phyloP scores from a whole-genome alignment of 495 filamentous ascomycete species.

The Apiosordaria backusii region DNA sequence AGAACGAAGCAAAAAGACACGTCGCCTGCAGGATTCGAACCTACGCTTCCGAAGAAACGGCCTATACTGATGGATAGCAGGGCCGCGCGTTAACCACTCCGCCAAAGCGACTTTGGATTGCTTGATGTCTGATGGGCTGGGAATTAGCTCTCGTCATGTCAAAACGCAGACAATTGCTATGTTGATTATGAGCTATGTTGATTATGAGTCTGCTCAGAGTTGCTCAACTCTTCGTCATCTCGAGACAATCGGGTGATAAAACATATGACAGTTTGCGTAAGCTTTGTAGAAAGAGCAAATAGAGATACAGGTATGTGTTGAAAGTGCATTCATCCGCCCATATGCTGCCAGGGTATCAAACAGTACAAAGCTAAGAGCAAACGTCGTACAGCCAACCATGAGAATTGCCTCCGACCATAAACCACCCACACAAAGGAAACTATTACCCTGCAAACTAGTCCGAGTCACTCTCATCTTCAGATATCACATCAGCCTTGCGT shows the following conservation, averaged over 20 bases:
- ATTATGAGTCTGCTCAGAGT: too few relatives aligned
- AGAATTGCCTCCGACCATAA: background rate
- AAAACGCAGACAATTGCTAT: background rate
- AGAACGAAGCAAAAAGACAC: conserved; percentile 1
- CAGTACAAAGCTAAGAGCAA: background rate
- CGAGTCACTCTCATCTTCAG: conserved; percentile 46
- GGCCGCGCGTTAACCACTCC: conserved; percentile 34
- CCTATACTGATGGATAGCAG: conserved; percentile 29
- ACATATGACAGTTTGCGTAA: background rate
- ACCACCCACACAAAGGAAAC: background rate
- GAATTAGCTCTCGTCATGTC: background rate
- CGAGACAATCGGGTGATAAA: too few relatives aligned
- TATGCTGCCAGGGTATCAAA: background rate
- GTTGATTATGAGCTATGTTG: too few relatives aligned
- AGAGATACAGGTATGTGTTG: background rate
- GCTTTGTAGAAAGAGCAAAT: background rate
- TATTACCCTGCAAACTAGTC: conserved; percentile 31
- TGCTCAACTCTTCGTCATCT: too few relatives aligned
- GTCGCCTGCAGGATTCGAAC: conserved; percentile 35
- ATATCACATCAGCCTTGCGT: conserved; percentile 42
- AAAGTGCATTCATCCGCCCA: background rate
- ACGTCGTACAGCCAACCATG: background rate
- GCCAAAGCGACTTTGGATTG: conserved; percentile 23
- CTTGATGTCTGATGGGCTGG: background rate
- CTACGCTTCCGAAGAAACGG: conserved; percentile 32